A percentile compares a stretch with the other conserved stretches of the same genome.
These are phyloP conservation scores for Claviceps arundinis DNA, from an alignment of 2,329 filamentous ascomycete genomes.

Conservation along the genomic window DNA sequence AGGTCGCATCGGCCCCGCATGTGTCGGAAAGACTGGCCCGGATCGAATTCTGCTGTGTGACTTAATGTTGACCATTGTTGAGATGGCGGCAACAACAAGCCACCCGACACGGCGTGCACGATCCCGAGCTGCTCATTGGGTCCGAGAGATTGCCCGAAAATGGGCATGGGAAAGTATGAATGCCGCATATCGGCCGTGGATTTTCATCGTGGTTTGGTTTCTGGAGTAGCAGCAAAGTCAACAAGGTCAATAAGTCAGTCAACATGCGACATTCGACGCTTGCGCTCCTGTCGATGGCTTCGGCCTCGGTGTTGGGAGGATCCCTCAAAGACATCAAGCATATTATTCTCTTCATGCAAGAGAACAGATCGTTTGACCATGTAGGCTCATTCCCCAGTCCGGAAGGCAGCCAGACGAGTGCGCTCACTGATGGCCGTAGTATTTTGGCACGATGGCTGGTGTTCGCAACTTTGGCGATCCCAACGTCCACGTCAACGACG, in stretches of 20 bases:
- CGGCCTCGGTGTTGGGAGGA: constrained; percentile 15
- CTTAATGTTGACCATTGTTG: neutral
- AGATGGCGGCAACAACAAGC: neutral
- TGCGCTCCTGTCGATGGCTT: constrained; percentile 8
- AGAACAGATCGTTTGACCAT: constrained; percentile 21
- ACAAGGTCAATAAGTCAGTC: too few relatives aligned
- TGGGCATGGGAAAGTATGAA: neutral
- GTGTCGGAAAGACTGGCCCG: neutral
- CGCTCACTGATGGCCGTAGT: constrained; percentile 18
- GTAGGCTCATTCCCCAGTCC: constrained; percentile 8
- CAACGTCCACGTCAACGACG: constrained; percentile 17
- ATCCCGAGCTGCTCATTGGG: neutral
- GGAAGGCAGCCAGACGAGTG: neutral
- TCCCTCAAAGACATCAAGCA: constrained; percentile 39
- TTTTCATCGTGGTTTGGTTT: neutral
- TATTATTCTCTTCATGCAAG: constrained; percentile 46
- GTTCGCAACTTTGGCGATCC: constrained; percentile 41
- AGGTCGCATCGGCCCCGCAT: neutral
- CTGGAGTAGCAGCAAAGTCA: neutral
- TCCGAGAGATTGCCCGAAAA: neutral
- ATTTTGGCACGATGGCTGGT: constrained; percentile 42
- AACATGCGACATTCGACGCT: neutral
- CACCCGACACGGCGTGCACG: neutral
- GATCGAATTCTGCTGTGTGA: neutral
- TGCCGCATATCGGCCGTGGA: neutral